Evolutionary conservation across 441 rosid genomes (phyloP).

Genomic region (Mallotus repandus): DNA sequence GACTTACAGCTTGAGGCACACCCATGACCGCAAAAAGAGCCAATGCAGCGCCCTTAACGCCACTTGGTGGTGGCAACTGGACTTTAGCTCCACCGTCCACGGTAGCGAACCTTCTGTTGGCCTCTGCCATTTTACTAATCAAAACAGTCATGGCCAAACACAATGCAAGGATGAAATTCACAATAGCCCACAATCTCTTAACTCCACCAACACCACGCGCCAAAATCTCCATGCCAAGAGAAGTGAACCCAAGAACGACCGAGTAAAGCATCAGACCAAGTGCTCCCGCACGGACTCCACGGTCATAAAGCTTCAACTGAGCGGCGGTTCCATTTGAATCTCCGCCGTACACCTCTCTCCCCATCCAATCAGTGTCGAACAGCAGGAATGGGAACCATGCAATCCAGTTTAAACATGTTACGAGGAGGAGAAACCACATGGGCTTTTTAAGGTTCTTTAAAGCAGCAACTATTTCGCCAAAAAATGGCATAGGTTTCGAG

Average conservation of each 20-base stretch:
- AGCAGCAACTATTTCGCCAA: conserved; percentile 50
- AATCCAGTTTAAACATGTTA: conserved; percentile 81
- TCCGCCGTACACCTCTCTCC: conserved; percentile 83
- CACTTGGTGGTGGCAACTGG: conserved; percentile 40
- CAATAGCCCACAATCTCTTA: conserved; percentile 65
- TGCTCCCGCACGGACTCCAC: conserved; percentile 71
- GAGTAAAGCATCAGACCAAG: conserved; percentile 77
- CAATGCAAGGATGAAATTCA: conserved; percentile 54
- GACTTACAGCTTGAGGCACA: conserved; percentile 71
- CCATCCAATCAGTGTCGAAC: conserved; percentile 96
- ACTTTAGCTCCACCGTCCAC: conserved; percentile 22
- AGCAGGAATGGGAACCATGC: conserved; percentile 91
- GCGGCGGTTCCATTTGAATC: conserved; percentile 31
- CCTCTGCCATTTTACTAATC: conserved; percentile 58
- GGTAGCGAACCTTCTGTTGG: conserved; percentile 32
- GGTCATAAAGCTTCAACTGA: conserved; percentile 40
- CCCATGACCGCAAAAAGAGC: conserved; percentile 64
- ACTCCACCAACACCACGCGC: conserved; percentile 55
- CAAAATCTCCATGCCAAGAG: conserved; percentile 48
- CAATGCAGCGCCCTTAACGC: conserved; percentile 54
- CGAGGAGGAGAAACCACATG: conserved; percentile 75
- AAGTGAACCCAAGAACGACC: conserved; percentile 48
- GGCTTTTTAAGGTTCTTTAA: conserved; percentile 53
- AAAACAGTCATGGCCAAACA: conserved; percentile 49
- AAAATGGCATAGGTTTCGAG: conserved; percentile 30